phyloP scores from a whole-genome alignment of 2,329 filamentous ascomycete species.

The Atkinsonella hypoxylon region DNA sequence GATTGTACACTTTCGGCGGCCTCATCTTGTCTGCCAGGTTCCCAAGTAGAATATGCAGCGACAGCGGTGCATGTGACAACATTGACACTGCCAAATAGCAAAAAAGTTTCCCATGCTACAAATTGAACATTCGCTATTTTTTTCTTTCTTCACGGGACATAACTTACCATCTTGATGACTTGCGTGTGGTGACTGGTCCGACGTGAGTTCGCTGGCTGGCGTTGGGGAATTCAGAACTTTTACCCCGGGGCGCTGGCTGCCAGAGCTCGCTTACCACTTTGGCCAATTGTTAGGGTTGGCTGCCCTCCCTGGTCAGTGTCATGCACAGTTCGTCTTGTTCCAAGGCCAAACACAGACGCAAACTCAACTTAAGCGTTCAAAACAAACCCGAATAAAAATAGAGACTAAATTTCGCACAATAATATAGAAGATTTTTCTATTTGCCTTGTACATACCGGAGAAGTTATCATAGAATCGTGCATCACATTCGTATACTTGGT shows the following conservation, averaged over 20 bases:
- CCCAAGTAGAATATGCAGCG: neutral
- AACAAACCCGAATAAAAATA: neutral
- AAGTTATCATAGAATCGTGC: neutral
- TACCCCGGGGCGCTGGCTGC: conserved; percentile 25
- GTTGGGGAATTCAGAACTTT: conserved; percentile 36
- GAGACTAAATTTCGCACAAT: neutral
- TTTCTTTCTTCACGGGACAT: conserved; percentile 9
- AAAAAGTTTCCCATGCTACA: neutral
- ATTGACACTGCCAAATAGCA: neutral
- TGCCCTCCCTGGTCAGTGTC: conserved; percentile 20
- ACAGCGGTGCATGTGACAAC: neutral
- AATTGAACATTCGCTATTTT: neutral
- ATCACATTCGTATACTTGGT: neutral
- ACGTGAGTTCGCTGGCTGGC: conserved; percentile 35
- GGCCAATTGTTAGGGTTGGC: conserved; percentile 26
- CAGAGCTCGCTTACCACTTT: conserved; percentile 34
- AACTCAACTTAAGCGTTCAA: neutral
- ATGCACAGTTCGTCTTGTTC: conserved; percentile 1
- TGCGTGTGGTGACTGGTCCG: conserved; percentile 42
- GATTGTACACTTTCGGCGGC: neutral
- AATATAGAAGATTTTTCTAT: neutral
- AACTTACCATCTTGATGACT: conserved; percentile 46
- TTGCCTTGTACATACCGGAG: neutral
- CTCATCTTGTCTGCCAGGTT: neutral
- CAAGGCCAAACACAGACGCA: neutral